These are phyloP conservation scores for Xylaria venustula DNA, from an alignment of 495 filamentous ascomycete genomes.

Conservation along the genomic window DNA sequence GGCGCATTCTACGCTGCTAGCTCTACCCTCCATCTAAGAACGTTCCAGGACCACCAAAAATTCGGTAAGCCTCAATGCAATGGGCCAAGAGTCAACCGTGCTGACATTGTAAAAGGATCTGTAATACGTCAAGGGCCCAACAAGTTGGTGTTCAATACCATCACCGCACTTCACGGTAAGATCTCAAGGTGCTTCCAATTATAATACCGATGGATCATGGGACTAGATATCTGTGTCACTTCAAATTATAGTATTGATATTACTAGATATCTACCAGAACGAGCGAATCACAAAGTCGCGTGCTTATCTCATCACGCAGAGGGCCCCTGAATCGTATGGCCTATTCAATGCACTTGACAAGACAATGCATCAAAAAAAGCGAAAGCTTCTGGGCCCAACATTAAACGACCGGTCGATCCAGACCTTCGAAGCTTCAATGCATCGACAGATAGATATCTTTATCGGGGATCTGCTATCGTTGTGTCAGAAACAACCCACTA, in stretches of 20 bases:
- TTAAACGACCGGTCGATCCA: conserved; percentile 5
- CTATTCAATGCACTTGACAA: conserved; percentile 4
- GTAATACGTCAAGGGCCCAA: not conserved
- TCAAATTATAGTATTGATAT: too few relatives aligned
- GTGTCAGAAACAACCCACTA: too few relatives aligned
- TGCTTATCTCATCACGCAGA: not conserved
- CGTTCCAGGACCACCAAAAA: too few relatives aligned
- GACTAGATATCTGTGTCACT: too few relatives aligned
- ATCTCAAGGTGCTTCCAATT: too few relatives aligned
- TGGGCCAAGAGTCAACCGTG: too few relatives aligned
- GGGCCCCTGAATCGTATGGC: not conserved
- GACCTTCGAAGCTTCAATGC: conserved; percentile 6
- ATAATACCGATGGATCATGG: too few relatives aligned
- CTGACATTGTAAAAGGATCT: not conserved
- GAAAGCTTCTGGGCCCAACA: conserved; percentile 6
- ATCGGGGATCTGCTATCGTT: too few relatives aligned
- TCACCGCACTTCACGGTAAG: not conserved
- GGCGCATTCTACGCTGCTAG: too few relatives aligned
- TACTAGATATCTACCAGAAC: not conserved
- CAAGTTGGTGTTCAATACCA: not conserved
- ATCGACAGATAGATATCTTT: conserved; percentile 8
- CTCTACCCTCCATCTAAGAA: too few relatives aligned
- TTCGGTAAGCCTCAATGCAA: not conserved
- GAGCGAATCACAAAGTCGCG: not conserved
- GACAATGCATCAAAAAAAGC: not conserved